Base-by-base conservation (phyloP, 164 flowering plant species). In the Vitis cinerea region DNA sequence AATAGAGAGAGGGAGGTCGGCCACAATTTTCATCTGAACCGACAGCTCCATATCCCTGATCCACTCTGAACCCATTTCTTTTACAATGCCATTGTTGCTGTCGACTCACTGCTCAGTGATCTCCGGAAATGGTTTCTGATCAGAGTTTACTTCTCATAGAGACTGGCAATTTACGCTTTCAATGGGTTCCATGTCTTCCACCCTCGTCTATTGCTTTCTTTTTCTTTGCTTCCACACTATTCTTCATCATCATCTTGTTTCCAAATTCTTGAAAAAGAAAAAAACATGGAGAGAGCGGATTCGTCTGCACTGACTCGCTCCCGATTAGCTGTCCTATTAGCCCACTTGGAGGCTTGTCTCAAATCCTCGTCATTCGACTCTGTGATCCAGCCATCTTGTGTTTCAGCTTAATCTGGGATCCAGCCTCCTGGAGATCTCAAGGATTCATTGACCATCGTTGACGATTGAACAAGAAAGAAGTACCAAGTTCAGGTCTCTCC, bases 401-500 rank as follows among this genome's bases (percentile, higher is more conserved):
- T 84, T 58, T 89, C 89, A 0, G 81, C 98, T 50, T 85, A 79
- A 14, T 58, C 70, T 4, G 44, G 50, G 53, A 79, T 78, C 31
- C 76, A 71, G 6, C 95, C 91, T n/a, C 91, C 94, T 10, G 87
- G 82, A 13, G 84, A 87, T 64, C 77, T 87, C 29, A 80, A 73
- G 59, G 98, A 98, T 3, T 6, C 80, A 2, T 59, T 95, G 78
- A 77, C 84, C 50, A 57, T 95, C 59, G 69, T 93, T 47, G 98
- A 95, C 75, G 92, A 88, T 56, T 75, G 98, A 37, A 93, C 98
- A 9, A 97, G 98, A n/a, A 86, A 83, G 72, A 90, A 69, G 77
- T 86, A 86, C 69, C 89, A 86, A 74, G 59, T 93, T 73, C 82
- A 74, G 50, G 91, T 95, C 44, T 84, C 94, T 29, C 87, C 85